Evolutionary conservation across 192 early-diverging fungal species (phyloP).

Genomic region (Gonapodya prolifera): DNA sequence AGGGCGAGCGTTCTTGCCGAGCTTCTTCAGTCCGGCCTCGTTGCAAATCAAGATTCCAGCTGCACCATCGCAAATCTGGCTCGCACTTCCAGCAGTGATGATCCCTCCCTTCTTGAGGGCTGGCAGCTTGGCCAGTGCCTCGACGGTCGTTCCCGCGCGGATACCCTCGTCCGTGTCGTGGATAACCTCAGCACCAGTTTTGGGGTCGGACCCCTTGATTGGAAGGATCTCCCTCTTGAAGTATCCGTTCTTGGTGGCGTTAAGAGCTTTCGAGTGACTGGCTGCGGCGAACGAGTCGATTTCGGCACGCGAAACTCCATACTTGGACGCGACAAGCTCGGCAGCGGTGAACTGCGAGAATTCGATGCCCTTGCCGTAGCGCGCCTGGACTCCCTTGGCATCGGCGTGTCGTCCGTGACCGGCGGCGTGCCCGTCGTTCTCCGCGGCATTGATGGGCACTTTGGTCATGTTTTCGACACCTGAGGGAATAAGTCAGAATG

Average conservation of each 20-base stretch:
- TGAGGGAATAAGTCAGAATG: neutral
- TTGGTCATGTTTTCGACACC: neutral
- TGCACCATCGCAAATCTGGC: slow-evolving; percentile 91
- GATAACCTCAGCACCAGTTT: slow-evolving; percentile 67
- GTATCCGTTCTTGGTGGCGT: slow-evolving; percentile 67
- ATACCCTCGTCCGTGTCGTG: slow-evolving; percentile 86
- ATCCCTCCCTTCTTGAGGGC: slow-evolving; percentile 59
- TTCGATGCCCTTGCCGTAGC: neutral
- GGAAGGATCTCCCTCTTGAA: slow-evolving; percentile 76
- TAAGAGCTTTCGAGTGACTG: slow-evolving; percentile 79
- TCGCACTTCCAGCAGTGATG: slow-evolving; percentile 89
- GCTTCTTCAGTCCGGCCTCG: slow-evolving; percentile 54
- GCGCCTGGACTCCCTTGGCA: neutral
- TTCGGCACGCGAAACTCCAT: slow-evolving; percentile 70
- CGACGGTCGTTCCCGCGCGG: slow-evolving; percentile 40
- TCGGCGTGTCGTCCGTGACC: neutral
- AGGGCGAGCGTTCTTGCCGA: slow-evolving; percentile 42
- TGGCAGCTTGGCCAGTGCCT: slow-evolving; percentile 69
- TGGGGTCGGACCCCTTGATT: slow-evolving; percentile 57
- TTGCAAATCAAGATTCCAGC: slow-evolving; percentile 78
- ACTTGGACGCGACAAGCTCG: slow-evolving; percentile 45
- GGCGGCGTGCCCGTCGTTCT: neutral
- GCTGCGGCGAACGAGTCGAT: slow-evolving; percentile 72
- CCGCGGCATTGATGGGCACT: neutral
- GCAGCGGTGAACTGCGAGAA: neutral